A percentile compares a stretch with the other conserved stretches of the same genome.
phyloP scores from a whole-genome alignment of 495 filamentous ascomycete species.

The Cladorrhinum samala region DNA sequence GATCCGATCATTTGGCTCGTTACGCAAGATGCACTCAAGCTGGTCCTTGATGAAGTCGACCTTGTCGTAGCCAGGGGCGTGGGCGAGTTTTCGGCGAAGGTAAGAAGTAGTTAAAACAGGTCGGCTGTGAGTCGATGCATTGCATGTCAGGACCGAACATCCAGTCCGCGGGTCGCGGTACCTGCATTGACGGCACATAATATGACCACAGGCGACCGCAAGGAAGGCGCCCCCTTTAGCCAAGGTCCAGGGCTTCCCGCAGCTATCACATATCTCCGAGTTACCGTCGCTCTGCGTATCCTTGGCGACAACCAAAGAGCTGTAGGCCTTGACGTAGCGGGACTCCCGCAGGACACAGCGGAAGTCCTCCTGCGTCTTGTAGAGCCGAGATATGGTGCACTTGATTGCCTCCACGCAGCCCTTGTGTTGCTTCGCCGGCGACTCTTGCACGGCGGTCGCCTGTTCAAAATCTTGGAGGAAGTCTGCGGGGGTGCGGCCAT shows the following conservation, averaged over 20 bases:
- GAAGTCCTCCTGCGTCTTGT: constrained; percentile 9
- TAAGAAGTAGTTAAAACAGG: constrained; percentile 12
- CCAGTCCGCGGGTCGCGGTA: constrained; percentile 6
- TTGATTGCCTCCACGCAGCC: constrained; percentile 10
- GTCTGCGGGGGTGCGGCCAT: too few relatives aligned
- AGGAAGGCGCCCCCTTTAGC: constrained; percentile 12
- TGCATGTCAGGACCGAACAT: constrained; percentile 11
- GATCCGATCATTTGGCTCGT: constrained; percentile 12
- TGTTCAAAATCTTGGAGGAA: neutral
- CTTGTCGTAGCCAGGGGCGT: constrained; percentile 14
- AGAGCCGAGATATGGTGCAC: constrained; percentile 7
- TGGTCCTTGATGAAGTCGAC: constrained; percentile 17
- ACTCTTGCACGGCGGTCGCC: neutral
- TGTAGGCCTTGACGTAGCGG: constrained; percentile 3
- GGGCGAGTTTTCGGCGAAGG: neutral
- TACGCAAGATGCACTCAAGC: constrained; percentile 14
- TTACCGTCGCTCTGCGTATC: neutral
- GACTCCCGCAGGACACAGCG: constrained; percentile 3
- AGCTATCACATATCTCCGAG: constrained; percentile 10
- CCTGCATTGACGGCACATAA: constrained; percentile 26
- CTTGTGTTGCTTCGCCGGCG: neutral
- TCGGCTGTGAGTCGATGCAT: constrained; percentile 2
- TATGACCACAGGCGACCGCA: constrained; percentile 30
- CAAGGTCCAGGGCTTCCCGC: neutral
- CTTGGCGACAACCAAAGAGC: neutral